Conservation (phyloP, 2,329 filamentous ascomycete species). For the Penicillium sp. region DNA sequence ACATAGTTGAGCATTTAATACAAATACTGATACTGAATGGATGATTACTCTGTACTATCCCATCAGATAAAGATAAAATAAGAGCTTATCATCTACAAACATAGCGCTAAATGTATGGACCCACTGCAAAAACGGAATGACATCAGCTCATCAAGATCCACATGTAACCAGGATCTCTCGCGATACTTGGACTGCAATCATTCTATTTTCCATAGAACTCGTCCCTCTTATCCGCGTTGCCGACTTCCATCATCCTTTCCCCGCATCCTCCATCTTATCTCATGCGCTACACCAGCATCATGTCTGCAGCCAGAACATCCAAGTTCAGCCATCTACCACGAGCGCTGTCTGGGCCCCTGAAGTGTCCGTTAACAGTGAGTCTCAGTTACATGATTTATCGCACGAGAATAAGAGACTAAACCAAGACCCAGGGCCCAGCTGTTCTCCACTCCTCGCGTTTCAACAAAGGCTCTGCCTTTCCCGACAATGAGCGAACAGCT, state of each 20-base stretch:
- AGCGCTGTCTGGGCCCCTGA: constrained; percentile 25
- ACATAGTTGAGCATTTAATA: neutral
- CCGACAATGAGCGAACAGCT: constrained; percentile 58
- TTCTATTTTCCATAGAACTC: neutral
- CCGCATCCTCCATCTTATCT: neutral
- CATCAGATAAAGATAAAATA: too few species aligned
- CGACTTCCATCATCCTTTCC: neutral
- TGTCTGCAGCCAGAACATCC: constrained; percentile 14
- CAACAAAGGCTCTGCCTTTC: constrained; percentile 81
- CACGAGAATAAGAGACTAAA: neutral
- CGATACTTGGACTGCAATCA: neutral
- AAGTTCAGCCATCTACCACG: constrained; percentile 32
- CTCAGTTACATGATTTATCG: neutral
- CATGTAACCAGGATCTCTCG: neutral
- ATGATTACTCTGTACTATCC: too few species aligned
- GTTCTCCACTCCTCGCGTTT: constrained; percentile 63
- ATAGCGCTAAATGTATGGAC: neutral
- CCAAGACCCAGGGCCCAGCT: constrained; percentile 5
- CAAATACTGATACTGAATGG: neutral
- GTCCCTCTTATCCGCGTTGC: neutral
- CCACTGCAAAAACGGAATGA: neutral
- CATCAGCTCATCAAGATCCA: neutral
- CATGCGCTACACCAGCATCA: constrained; percentile 1
- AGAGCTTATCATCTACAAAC: too few species aligned
- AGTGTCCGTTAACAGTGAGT: constrained; percentile 29